These are phyloP conservation scores for Emmonsiellopsis sp. DNA, from an alignment of 2,329 filamentous ascomycete genomes.

Conservation along the genomic window DNA sequence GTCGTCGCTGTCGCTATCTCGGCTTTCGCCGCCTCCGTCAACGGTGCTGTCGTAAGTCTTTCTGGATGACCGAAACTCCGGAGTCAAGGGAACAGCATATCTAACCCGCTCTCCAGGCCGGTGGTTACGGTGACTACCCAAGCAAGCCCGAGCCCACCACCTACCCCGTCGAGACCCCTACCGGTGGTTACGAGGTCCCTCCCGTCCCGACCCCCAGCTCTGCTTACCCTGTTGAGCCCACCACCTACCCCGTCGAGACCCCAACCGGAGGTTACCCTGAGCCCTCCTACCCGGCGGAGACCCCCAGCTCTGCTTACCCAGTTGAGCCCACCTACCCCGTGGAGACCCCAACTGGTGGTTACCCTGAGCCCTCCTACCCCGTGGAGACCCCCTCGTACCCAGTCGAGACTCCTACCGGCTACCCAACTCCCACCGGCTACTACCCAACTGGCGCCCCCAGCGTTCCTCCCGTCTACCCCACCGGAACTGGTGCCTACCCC, in stretches of 20 bases:
- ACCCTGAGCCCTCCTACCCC: not conserved
- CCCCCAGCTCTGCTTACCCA: not conserved
- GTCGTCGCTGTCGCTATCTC: constrained; percentile 13
- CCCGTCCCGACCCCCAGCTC: not conserved
- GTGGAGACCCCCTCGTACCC: not conserved
- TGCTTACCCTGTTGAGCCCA: not conserved
- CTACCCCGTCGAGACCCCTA: not conserved
- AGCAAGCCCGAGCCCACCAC: not conserved
- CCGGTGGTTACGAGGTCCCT: no score
- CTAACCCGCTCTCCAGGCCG: not conserved
- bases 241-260: not conserved
- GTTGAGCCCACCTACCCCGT: not conserved
- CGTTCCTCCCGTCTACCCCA: constrained; percentile 4
- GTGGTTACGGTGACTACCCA: not conserved
- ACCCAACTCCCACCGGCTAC: constrained; percentile 15
- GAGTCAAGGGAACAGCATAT: not conserved
- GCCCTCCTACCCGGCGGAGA: not conserved
- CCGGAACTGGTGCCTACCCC: constrained; percentile 7
- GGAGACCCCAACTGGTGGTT: not conserved
- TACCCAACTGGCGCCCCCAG: constrained; percentile 8
- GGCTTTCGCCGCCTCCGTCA: constrained; percentile 6
- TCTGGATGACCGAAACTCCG: not conserved
- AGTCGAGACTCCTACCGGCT: constrained; percentile 8
- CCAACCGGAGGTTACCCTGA: no score
- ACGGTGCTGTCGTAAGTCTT: not conserved